These are phyloP conservation scores for Hevea brasiliensis DNA, from an alignment of 345 rosid genomes.

Conservation along the genomic window DNA sequence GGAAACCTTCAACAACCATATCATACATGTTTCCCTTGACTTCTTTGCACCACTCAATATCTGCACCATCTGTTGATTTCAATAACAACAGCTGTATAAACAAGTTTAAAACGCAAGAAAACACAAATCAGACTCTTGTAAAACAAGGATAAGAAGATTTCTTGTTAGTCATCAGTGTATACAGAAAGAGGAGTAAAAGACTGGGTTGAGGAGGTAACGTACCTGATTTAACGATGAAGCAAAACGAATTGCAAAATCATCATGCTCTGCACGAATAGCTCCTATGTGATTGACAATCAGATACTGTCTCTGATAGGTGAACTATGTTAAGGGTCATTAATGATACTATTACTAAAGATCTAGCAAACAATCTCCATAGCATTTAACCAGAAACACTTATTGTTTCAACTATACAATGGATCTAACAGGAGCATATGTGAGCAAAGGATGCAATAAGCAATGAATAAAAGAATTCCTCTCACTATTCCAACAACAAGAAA, in stretches of 20 bases:
- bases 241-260: constrained; percentile 92
- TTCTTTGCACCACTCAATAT: constrained; percentile 90
- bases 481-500: no score
- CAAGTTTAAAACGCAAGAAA: constrained; percentile 20
- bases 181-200: neutral
- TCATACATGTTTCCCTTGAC: constrained; percentile 94
- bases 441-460: neutral
- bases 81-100: constrained; percentile 67
- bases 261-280: constrained; percentile 93
- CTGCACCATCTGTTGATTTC: constrained; percentile 86
- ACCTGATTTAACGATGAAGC: constrained; percentile 94
- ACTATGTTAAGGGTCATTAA: constrained; percentile 58
- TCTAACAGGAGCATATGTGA: neutral
- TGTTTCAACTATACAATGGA: neutral
- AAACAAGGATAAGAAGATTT: constrained; percentile 26
- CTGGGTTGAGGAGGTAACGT: constrained; percentile 1
- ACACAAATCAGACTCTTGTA: constrained; percentile 20
- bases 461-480: no score
- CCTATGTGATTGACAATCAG: constrained; percentile 81
- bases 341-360: no score
- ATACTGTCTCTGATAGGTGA: constrained; percentile 95
- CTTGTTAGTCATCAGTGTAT: neutral
- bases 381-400: neutral
- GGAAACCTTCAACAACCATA: constrained; percentile 98
- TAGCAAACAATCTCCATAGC: constrained; percentile 5